These are phyloP conservation scores for baker's yeast (Saccharomyces cerevisiae) DNA, from an alignment of 805 yeast species.

Conservation along the genomic window DNA sequence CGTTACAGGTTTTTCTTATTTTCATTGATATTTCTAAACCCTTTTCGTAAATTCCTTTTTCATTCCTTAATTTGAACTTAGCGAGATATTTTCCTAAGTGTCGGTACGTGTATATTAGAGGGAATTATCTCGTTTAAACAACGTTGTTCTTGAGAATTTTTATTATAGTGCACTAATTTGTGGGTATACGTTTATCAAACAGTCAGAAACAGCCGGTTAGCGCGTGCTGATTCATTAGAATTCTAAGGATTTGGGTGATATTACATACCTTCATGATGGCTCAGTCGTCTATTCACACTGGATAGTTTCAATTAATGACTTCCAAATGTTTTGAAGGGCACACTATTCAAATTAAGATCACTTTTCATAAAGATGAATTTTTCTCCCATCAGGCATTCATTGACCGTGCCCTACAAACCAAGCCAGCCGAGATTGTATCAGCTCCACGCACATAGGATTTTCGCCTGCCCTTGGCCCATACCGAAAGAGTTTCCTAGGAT, in stretches of 20 bases:
- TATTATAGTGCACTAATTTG: background rate
- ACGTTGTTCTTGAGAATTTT: background rate
- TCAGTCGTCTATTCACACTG: slow-evolving; percentile 21
- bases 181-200: background rate
- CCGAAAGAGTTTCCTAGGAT: background rate
- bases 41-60: background rate
- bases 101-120: background rate
- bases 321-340: background rate
- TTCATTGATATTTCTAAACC: background rate
- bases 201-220: background rate
- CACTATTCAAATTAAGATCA: background rate
- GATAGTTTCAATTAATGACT: background rate
- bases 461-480: background rate
- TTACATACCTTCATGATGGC: slow-evolving; percentile 36
- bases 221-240: background rate
- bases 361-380: background rate
- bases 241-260: background rate
- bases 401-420: background rate
- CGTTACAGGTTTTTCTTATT: background rate
- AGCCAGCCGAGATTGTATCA: background rate
- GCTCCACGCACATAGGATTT: background rate
- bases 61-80: background rate
- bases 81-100: background rate
- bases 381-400: background rate
- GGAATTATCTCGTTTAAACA: background rate